Conservation (phyloP, 352 stramenopile genomes). For the Globisporangium takayamanum region DNA sequence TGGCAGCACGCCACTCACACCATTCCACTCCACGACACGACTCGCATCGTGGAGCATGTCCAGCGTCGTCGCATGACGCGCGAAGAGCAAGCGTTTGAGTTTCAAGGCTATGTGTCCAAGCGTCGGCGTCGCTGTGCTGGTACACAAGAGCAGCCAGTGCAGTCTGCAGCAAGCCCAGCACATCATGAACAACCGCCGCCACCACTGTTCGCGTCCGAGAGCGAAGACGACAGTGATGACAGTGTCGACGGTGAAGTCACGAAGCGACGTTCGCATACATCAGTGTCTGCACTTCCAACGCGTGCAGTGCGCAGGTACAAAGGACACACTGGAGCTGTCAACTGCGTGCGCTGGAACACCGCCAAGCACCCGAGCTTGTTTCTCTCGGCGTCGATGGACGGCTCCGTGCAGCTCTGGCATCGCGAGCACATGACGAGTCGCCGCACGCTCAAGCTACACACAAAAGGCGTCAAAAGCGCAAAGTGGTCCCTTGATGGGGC, state of each 20-base stretch:
- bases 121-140: constrained; percentile 6
- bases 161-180: neutral
- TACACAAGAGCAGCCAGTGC: neutral
- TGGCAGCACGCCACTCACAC: neutral
- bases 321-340: constrained; percentile 25
- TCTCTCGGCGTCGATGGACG: constrained; percentile 59
- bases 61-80: constrained; percentile 7
- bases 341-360: constrained; percentile 40
- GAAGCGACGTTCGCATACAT: neutral
- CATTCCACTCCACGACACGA: neutral
- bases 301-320: constrained; percentile 7
- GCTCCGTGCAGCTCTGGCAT: constrained; percentile 41
- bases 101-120: constrained; percentile 28
- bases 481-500: constrained; percentile 47
- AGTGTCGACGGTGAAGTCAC: neutral
- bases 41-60: neutral
- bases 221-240: neutral
- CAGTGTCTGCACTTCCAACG: neutral
- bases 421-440: constrained; percentile 7
- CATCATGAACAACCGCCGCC: neutral
- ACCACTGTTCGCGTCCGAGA: constrained; percentile 2
- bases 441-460: constrained; percentile 22
- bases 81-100: constrained; percentile 21
- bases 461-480: constrained; percentile 38
- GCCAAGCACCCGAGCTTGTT: constrained; percentile 22